Conservation (phyloP, 2,329 filamentous ascomycete genomes). For the Didymella segeticola region DNA sequence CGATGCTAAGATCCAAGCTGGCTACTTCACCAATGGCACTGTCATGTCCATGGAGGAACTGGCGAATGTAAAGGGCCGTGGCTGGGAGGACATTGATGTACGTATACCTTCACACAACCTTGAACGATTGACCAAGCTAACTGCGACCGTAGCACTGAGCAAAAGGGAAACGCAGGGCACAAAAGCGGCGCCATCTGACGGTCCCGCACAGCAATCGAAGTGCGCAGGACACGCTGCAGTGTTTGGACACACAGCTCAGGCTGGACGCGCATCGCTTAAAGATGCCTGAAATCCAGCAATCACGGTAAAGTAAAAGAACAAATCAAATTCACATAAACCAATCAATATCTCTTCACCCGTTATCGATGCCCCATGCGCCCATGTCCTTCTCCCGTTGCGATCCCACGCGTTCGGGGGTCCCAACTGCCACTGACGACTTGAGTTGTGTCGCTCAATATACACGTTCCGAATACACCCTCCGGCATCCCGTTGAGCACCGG, state of each 20-base stretch:
- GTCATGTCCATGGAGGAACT: constrained; percentile 88
- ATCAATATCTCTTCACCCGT: not conserved
- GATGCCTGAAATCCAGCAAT: not conserved
- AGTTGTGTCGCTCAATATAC: not conserved
- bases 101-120: constrained; percentile 23
- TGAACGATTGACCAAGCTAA: constrained; percentile 29
- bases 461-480: not conserved
- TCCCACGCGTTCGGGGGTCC: not conserved
- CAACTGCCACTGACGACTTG: not conserved
- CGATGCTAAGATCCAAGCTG: constrained; percentile 96
- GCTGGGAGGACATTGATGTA: constrained; percentile 79
- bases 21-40: constrained; percentile 85
- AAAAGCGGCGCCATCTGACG: constrained; percentile 1
- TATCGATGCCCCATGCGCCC: not conserved
- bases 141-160: constrained; percentile 40
- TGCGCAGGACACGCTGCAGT: not conserved
- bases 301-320: not conserved
- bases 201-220: not conserved
- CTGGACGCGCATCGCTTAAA: not conserved
- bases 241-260: constrained; percentile 1
- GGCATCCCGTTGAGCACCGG: too few species aligned
- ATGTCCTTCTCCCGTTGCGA: not conserved
- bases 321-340: not conserved
- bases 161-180: not conserved
- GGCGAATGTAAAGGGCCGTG: constrained; percentile 82